Evolutionary conservation across 2,329 filamentous ascomycete species (phyloP), one percentile per base, ranked within the genome.

Genomic region (Paracorniculantispora psalliotae): DNA sequence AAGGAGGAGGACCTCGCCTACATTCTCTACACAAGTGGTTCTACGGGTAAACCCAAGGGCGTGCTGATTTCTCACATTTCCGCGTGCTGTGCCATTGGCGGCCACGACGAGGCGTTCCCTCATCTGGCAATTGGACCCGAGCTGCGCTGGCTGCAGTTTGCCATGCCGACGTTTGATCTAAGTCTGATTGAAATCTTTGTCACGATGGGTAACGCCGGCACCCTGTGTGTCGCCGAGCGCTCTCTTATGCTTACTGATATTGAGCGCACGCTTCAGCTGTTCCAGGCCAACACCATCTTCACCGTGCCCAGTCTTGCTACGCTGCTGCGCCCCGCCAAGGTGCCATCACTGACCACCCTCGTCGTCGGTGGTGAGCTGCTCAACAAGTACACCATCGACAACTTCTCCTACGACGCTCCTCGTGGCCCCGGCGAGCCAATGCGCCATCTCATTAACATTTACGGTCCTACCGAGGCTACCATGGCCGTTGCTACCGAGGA

Each of bases 11-110:
- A 67, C 37, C 69, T 69, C 3, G 67, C 65, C 39, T 73, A 72
- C 50, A 64, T 71, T 6, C 75, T 78, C 44, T 79, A 79, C 63
- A 79, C 78, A 19, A 79, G 77, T 23, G 74, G 74, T 21, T 81
- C 77, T 4, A 81, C 79, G 0, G 79, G 79, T 4, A 72, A 69
- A n/a, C 78, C 78, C 7, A 81, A 81, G 62, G 79, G 78, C 2
- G 77, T 81, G 46, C 88, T 96, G 89, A 96, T 81, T 91, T 90
- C 57, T 10, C n/a, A 96, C 91, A 46, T 91, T 7, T 54, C 54
- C 12, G 59, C 33, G 13, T 57, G 44, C 21, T 57, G 50, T 25
- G 52, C 52, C 23, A 57, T 61, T 41, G 50, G 53, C 8, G 59
- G 48, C 13, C 48, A 58, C 17, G 59, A 61, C 17, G 59, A 54